Percentiles rank a stretch among this genome's conserved stretches.
phyloP scores from a whole-genome alignment of 768 basidiomycete species.

The Tulasnella sp. region DNA sequence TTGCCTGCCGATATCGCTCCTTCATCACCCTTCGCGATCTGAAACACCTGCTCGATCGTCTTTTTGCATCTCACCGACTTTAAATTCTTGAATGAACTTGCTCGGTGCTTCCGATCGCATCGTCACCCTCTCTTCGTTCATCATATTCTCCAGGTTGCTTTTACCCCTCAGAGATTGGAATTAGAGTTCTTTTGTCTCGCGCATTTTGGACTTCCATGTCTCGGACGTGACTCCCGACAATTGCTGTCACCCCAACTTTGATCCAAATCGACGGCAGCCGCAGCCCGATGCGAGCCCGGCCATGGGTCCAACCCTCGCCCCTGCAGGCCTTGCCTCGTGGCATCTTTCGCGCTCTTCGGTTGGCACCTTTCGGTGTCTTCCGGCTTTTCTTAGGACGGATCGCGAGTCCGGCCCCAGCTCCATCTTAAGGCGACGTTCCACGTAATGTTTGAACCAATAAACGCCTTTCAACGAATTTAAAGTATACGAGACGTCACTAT shows the following conservation, averaged over 20 bases:
- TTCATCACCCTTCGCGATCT: neutral
- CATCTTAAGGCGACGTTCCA: neutral
- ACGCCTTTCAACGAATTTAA: neutral
- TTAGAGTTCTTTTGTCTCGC: neutral
- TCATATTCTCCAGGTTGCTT: neutral
- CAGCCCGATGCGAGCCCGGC: neutral
- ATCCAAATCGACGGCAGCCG: neutral
- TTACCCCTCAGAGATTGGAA: neutral
- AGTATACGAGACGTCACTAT: neutral
- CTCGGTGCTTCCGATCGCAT: neutral
- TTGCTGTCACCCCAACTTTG: neutral
- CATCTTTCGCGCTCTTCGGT: neutral
- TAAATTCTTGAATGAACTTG: neutral
- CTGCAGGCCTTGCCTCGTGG: neutral
- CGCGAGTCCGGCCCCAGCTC: neutral
- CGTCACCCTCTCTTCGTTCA: neutral
- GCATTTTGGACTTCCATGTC: neutral
- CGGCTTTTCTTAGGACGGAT: neutral
- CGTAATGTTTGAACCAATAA: neutral
- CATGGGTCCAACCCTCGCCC: neutral
- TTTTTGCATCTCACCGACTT: neutral
- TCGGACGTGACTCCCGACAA: neutral
- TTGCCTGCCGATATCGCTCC: neutral
- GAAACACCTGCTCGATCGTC: neutral
- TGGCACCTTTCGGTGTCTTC: neutral